A percentile compares a stretch with the other conserved stretches of the same genome.
These are phyloP conservation scores for Diaporthe amygdali DNA, from an alignment of 2,329 filamentous ascomycete species.

Conservation along the genomic window DNA sequence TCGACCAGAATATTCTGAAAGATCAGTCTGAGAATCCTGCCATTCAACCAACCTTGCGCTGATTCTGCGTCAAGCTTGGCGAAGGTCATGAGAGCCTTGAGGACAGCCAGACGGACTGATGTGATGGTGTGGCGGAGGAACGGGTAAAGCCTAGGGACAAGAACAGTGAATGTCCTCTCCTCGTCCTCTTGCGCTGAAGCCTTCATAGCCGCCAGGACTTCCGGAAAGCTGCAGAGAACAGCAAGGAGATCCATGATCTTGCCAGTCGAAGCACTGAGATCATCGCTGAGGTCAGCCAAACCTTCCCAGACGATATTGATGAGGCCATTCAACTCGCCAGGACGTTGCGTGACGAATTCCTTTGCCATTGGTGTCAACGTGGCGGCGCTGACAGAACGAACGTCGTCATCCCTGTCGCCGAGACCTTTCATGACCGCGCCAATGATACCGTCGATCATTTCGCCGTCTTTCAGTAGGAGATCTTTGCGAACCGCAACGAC, in stretches of 20 bases:
- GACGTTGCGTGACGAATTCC: constrained; percentile 88
- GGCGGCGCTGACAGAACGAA: constrained; percentile 95
- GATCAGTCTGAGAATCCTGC: constrained; percentile 83
- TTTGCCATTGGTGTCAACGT: constrained; percentile 95
- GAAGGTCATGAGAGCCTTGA: constrained; percentile 93
- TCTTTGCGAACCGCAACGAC: constrained; percentile 95
- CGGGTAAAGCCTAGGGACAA: constrained; percentile 93
- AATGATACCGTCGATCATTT: constrained; percentile 92
- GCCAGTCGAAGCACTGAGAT: constrained; percentile 94
- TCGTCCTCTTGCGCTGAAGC: constrained; percentile 81
- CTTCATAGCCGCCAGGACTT: constrained; percentile 95
- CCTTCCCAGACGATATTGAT: constrained; percentile 98
- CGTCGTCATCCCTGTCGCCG: constrained; percentile 90
- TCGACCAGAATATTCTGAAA: constrained; percentile 97
- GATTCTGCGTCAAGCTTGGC: constrained; percentile 79
- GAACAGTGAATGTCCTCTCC: constrained; percentile 86
- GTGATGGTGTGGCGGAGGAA: constrained; percentile 98
- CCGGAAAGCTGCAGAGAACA: constrained; percentile 91
- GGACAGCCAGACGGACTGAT: constrained; percentile 88
- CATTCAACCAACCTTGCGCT: constrained; percentile 92
- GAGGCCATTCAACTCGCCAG: constrained; percentile 76
- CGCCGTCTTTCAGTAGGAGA: constrained; percentile 79
- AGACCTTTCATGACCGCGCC: constrained; percentile 94
- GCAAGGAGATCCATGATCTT: constrained; percentile 98
- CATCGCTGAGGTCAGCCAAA: constrained; percentile 93